Evolutionary conservation across 805 yeast species (phyloP).

Genomic region (Yarrowia sp.): DNA sequence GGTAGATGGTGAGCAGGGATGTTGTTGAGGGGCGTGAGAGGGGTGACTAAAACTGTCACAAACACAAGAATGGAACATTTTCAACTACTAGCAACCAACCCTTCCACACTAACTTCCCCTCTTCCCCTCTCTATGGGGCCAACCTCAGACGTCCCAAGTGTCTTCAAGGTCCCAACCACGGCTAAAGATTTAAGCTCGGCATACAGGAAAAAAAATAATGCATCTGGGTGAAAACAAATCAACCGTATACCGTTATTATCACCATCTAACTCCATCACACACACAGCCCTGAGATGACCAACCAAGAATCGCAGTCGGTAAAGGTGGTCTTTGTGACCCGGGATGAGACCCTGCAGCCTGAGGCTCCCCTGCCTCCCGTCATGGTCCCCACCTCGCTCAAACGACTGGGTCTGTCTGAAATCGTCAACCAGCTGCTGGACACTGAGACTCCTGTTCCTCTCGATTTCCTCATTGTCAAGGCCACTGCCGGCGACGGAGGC

Average conservation of each 20-base stretch:
- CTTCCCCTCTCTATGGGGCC: conserved; percentile 20
- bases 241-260: background rate
- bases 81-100: no score
- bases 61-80: no score
- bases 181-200: conserved; percentile 34
- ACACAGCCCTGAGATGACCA: conserved; percentile 17
- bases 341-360: conserved; percentile 67
- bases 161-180: conserved; percentile 1
- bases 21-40: background rate
- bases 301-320: conserved; percentile 56
- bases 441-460: conserved; percentile 77
- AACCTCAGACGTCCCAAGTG: background rate
- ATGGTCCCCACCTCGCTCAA: conserved; percentile 83
- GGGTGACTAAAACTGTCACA: no score
- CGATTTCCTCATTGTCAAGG: conserved; percentile 71
- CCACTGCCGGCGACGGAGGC: conserved; percentile 60
- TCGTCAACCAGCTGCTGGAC: conserved; percentile 84
- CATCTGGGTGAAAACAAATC: conserved; percentile 29
- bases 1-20: background rate
- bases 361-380: conserved; percentile 80
- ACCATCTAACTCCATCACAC: conserved; percentile 16
- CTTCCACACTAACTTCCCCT: background rate
- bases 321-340: conserved; percentile 80
- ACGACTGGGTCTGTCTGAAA: conserved; percentile 91
- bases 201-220: conserved; percentile 35